Evolutionary conservation across 805 yeast genomes (phyloP), one percentile per base, ranked within the genome.

Genomic region (Metschnikowia amazonensis): DNA sequence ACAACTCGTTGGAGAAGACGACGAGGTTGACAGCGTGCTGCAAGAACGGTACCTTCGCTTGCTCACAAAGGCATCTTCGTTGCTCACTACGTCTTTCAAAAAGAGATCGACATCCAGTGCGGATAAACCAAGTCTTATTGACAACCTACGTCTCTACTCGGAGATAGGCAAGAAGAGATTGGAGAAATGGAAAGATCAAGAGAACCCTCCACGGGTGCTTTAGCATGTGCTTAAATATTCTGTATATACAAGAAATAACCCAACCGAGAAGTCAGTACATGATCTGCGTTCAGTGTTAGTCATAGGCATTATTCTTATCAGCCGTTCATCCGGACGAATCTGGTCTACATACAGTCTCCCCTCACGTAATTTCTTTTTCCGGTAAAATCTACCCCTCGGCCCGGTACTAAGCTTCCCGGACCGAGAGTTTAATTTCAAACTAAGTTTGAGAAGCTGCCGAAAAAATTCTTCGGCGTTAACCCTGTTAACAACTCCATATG

Each of bases 141-240:
- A 43, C 21, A 46, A 45, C 23, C 47, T 63, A 45, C 55, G 64
- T 31, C 38, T 52, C 28, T 64, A 58, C 46, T 56, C 64, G 5
- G 57, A 53, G 24, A 60, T 66, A 9, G 70, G 70, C 4, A 47
- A 48, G 38, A 55, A 56, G 9, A 51, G 70, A 31, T 48, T 57
- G 24, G 53, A 55, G 28, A 40, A 47, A 43, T 66, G 69, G 70
- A 49, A 50, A 21, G 42, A 48, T 6, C 45, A 55, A 33, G 68
- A 65, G 35, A 25, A 41, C 5, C 55, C 60, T 18, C 59, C 60
- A 6, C 49, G 42, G 21, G 46, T 41, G 11, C 28, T 39, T 23
- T 39, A 13, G 18, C 55, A 42, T 49, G 14, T 8, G 27, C 23
- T 34, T 57, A 23, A 59, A 53, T 43, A 17, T 27, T 8, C 29